These are phyloP conservation scores for Fomitopsis palustris DNA, from an alignment of 1,284 basidiomycete genomes.

Conservation along the genomic window DNA sequence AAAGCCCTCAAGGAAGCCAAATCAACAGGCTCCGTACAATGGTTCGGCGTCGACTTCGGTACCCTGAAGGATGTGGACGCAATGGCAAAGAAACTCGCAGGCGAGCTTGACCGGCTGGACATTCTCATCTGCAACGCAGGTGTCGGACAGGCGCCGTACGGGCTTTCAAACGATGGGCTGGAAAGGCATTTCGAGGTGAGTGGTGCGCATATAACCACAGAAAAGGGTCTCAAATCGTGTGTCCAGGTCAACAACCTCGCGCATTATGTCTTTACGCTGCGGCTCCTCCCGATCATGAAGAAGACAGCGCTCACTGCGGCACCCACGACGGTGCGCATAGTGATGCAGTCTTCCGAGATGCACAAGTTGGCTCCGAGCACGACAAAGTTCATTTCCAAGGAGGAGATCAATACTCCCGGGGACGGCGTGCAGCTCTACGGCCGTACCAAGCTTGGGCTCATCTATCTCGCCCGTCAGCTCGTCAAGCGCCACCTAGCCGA, in stretches of 20 bases:
- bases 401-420: slow-evolving; percentile 25
- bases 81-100: slow-evolving; percentile 21
- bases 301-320: slow-evolving; percentile 23
- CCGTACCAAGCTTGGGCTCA: slow-evolving; percentile 26
- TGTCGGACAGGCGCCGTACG: slow-evolving; percentile 27
- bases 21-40: slow-evolving; percentile 37
- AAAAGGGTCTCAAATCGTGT: neutral
- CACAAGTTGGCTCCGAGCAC: slow-evolving; percentile 22
- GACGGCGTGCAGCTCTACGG: slow-evolving; percentile 26
- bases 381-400: slow-evolving; percentile 25
- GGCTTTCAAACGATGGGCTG: slow-evolving; percentile 26
- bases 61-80: slow-evolving; percentile 24
- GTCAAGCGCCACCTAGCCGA: slow-evolving; percentile 22
- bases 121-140: slow-evolving; percentile 31
- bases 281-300: slow-evolving; percentile 27
- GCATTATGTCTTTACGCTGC: slow-evolving; percentile 26
- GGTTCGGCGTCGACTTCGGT: slow-evolving; percentile 24
- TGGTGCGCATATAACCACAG: neutral
- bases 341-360: slow-evolving; percentile 30
- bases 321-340: slow-evolving; percentile 26
- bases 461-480: slow-evolving; percentile 23
- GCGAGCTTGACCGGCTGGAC: slow-evolving; percentile 23
- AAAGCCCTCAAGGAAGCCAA: slow-evolving; percentile 68
- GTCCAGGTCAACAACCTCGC: slow-evolving; percentile 28
- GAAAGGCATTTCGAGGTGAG: slow-evolving; percentile 27